Evolutionary conservation across 73 alveolate species (phyloP).

Genomic region (Paramecium bursaria): DNA sequence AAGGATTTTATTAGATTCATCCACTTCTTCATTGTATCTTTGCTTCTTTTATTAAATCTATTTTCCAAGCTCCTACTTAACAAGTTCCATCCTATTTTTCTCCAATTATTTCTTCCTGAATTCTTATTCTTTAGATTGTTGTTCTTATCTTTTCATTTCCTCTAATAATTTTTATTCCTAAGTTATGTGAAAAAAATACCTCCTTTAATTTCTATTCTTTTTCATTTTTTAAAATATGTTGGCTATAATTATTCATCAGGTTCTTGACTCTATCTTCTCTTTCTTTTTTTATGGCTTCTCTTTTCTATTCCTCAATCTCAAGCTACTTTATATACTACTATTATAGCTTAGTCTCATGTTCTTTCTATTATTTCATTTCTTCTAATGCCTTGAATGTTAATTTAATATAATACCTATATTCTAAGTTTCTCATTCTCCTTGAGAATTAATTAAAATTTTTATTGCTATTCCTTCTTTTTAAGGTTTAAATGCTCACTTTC

Average conservation of each 20-base stretch:
- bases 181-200: too few species aligned
- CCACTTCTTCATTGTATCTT: constrained; percentile 2
- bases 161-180: constrained; percentile 8
- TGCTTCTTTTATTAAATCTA: neutral
- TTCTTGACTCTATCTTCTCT: constrained; percentile 33
- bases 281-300: constrained; percentile 29
- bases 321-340: neutral
- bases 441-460: constrained; percentile 27
- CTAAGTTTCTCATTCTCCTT: constrained; percentile 45
- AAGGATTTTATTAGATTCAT: constrained; percentile 1
- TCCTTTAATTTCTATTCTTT: constrained; percentile 3
- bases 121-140: neutral
- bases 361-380: constrained; percentile 7
- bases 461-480: constrained; percentile 31
- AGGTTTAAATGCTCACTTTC: constrained; percentile 5
- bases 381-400: constrained; percentile 5
- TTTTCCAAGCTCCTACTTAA: neutral
- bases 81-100: constrained; percentile 24
- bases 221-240: neutral
- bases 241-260: constrained; percentile 46
- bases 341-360: constrained; percentile 24
- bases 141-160: constrained; percentile 12
- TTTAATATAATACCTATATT: neutral
- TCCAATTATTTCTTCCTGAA: constrained; percentile 4
- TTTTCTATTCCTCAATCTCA: constrained; percentile 12